Percentiles rank a stretch among this genome's conserved stretches.
Conservation (phyloP, 139 green algal genomes). For the Deuterostichococcus epilithicus region DNA sequence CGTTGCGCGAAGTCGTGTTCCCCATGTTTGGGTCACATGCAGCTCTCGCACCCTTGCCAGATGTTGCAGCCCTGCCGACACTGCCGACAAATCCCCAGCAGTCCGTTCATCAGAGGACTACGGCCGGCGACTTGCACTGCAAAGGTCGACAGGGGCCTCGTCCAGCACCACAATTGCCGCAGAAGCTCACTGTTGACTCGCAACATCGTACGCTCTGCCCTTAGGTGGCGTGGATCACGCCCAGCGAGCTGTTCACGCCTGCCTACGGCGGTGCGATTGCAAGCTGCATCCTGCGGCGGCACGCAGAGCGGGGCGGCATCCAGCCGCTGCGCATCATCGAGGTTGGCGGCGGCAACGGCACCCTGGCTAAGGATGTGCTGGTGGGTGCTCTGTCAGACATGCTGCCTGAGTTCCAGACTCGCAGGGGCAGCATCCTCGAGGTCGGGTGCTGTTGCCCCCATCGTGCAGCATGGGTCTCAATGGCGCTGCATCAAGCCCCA, state of each 20-base stretch:
- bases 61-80: too few relatives aligned
- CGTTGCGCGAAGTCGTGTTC: not conserved
- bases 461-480: too few relatives aligned
- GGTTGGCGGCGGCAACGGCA: conserved; percentile 78
- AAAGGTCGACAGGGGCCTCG: too few relatives aligned
- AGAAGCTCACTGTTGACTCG: not conserved
- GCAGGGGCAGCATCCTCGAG: not conserved
- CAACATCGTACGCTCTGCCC: not conserved
- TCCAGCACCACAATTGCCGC: conserved; percentile 11
- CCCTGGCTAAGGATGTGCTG: conserved; percentile 68
- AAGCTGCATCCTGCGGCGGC: conserved; percentile 28
- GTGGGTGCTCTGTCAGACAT: conserved; percentile 20
- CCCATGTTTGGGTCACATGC: too few relatives aligned
- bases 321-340: conserved; percentile 65
- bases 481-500: too few relatives aligned
- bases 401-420: too few relatives aligned
- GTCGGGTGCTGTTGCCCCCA: too few relatives aligned
- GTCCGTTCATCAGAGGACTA: too few relatives aligned
- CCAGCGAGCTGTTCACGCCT: conserved; percentile 77
- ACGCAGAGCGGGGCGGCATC: conserved; percentile 12
- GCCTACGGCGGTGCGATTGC: conserved; percentile 65
- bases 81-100: too few relatives aligned
- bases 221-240: conserved; percentile 67
- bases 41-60: too few relatives aligned
- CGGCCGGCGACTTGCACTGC: too few relatives aligned